Evolutionary conservation across 805 yeast species (phyloP).

Genomic region (Candida railenensis): DNA sequence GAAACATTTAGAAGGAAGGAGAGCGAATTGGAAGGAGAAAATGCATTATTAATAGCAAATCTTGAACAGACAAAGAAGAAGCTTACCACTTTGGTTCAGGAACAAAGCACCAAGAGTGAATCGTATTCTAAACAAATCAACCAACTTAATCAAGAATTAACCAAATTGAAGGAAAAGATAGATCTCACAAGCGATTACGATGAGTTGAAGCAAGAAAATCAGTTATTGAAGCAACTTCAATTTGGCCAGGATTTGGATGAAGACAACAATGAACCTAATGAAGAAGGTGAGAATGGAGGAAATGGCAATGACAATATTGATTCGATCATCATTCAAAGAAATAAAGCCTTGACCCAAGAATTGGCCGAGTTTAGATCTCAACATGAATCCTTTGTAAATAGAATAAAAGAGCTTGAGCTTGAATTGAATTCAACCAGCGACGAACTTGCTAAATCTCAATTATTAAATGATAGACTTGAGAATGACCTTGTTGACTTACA

Average conservation of each 20-base stretch:
- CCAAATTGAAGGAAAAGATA: conserved; percentile 48
- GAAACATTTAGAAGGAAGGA: conserved; percentile 46
- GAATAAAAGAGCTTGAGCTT: conserved; percentile 39
- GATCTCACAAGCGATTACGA: conserved; percentile 67
- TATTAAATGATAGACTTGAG: conserved; percentile 65
- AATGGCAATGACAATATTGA: conserved; percentile 42
- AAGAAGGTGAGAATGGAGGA: conserved; percentile 22
- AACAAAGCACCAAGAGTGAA: conserved; percentile 33
- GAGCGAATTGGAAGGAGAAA: conserved; percentile 65
- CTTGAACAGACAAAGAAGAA: conserved; percentile 49
- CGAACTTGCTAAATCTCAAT: conserved; percentile 42
- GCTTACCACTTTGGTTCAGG: conserved; percentile 17
- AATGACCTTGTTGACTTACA: conserved; percentile 65
- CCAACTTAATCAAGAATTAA: conserved; percentile 51
- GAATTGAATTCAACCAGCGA: conserved; percentile 30
- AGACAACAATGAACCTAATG: conserved; percentile 25
- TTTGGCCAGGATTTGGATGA: conserved; percentile 51
- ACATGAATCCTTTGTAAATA: conserved; percentile 45
- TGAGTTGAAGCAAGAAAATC: conserved; percentile 74
- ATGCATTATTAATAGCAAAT: conserved; percentile 58
- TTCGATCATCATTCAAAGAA: conserved; percentile 63
- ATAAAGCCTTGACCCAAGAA: conserved; percentile 70
- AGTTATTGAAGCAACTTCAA: conserved; percentile 69
- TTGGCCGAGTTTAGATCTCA: conserved; percentile 64
- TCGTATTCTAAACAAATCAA: conserved; percentile 44